A percentile compares a stretch with the other conserved stretches of the same genome.
phyloP scores from a whole-genome alignment of 2,329 filamentous ascomycete genomes.

The Daldinia sp. region DNA sequence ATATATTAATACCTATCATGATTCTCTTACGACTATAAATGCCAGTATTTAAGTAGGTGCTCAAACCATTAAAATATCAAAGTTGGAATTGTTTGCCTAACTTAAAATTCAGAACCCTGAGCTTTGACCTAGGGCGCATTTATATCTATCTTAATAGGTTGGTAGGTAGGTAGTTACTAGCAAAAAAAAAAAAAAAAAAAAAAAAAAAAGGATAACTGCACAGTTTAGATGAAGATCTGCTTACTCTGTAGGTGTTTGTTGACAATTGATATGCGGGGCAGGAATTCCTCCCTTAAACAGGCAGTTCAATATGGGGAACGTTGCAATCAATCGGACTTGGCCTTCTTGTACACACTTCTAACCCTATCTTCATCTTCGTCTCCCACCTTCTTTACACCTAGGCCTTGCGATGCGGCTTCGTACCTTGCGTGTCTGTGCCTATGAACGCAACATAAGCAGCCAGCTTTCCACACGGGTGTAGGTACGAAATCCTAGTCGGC shows the following conservation, averaged over 20 bases:
- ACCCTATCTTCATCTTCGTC: neutral
- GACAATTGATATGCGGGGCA: constrained; percentile 30
- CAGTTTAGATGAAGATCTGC: constrained; percentile 28
- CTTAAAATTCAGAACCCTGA: too few relatives aligned
- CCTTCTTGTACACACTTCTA: constrained; percentile 12
- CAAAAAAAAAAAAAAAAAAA: neutral
- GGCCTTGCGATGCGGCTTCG: neutral
- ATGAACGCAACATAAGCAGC: neutral
- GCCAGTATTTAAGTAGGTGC: too few relatives aligned
- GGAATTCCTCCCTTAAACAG: constrained; percentile 33
- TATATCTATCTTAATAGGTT: neutral
- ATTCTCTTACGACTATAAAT: too few relatives aligned
- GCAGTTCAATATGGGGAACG: constrained; percentile 32
- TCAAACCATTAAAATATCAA: neutral
- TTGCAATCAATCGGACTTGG: constrained; percentile 36
- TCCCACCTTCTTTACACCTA: neutral
- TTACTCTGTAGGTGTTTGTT: constrained; percentile 1
- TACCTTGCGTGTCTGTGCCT: neutral
- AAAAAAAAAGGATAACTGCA: neutral
- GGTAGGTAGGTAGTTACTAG: neutral
- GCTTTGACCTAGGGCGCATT: too few relatives aligned
- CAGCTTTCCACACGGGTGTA: neutral
- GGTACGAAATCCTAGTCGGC: neutral
- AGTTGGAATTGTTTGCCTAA: too few relatives aligned
- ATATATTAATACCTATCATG: neutral